These are phyloP conservation scores for Podospora pseudoanserina DNA, from an alignment of 495 filamentous ascomycete genomes.

Conservation along the genomic window DNA sequence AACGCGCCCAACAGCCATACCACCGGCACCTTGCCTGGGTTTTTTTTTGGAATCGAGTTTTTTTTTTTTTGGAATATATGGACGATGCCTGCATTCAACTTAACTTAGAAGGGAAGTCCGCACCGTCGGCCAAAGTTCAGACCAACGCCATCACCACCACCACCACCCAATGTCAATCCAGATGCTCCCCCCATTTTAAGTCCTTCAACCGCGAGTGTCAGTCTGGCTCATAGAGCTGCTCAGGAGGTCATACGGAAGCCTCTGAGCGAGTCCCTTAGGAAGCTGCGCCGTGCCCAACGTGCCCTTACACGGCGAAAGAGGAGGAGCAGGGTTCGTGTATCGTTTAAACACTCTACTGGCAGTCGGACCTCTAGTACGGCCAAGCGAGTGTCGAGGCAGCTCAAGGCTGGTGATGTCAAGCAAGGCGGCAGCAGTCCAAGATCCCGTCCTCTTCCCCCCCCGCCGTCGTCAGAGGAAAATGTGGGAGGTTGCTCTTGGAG, in stretches of 20 bases:
- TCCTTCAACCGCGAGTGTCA: constrained; percentile 20
- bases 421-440: neutral
- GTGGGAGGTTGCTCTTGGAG: constrained; percentile 20
- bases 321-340: constrained; percentile 27
- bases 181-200: constrained; percentile 19
- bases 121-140: constrained; percentile 40
- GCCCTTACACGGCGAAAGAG: constrained; percentile 22
- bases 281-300: constrained; percentile 30
- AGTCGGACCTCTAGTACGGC: constrained; percentile 11
- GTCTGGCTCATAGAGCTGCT: constrained; percentile 34
- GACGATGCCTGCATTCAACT: constrained; percentile 47
- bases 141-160: neutral
- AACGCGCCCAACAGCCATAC: neutral
- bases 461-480: constrained; percentile 9
- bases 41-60: constrained; percentile 2
- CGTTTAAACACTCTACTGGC: constrained; percentile 21
- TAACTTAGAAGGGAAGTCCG: constrained; percentile 50
- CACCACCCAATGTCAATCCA: constrained; percentile 22
- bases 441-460: neutral
- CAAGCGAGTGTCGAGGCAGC: constrained; percentile 14
- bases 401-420: constrained; percentile 5
- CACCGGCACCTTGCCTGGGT: neutral
- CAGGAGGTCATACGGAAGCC: constrained; percentile 35
- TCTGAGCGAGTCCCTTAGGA: constrained; percentile 30
- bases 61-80: constrained; percentile 38